Evolutionary conservation across 208 protist species (phyloP).

Genomic region (Trypanosoma scelopori): DNA sequence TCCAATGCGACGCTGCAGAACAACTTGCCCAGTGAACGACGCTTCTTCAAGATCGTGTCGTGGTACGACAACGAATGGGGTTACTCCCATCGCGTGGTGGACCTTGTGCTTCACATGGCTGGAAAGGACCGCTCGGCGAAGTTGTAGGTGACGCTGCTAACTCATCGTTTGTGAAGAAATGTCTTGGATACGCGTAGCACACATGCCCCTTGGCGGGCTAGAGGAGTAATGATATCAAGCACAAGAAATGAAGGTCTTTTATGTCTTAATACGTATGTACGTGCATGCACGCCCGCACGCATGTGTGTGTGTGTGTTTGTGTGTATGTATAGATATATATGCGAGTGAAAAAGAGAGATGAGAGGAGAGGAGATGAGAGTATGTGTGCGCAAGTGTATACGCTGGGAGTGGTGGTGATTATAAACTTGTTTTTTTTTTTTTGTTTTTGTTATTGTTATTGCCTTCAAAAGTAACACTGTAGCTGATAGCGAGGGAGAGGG

Average conservation of each 20-base stretch:
- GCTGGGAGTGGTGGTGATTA: too few relatives aligned
- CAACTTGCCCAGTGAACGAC: slow-evolving; percentile 80
- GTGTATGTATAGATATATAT: too few relatives aligned
- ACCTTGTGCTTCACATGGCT: slow-evolving; percentile 93
- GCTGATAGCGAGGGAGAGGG: too few relatives aligned
- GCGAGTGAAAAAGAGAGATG: too few relatives aligned
- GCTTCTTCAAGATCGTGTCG: slow-evolving; percentile 98
- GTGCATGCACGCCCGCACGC: too few relatives aligned
- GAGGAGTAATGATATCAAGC: too few relatives aligned
- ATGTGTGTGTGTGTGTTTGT: too few relatives aligned
- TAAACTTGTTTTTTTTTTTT: slow-evolving; percentile 6
- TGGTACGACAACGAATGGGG: slow-evolving; percentile 99
- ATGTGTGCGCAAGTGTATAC: slow-evolving; percentile 17
- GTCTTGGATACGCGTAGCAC: background rate
- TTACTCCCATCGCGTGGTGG: slow-evolving; percentile 98
- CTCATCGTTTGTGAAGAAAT: background rate
- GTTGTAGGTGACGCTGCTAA: slow-evolving; percentile 34
- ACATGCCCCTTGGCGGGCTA: slow-evolving; percentile 6
- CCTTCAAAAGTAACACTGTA: too few relatives aligned
- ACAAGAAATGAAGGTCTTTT: too few relatives aligned
- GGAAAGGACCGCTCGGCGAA: slow-evolving; percentile 57
- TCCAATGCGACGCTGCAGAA: slow-evolving; percentile 96
- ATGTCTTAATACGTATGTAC: slow-evolving; percentile 20
- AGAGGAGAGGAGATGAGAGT: too few relatives aligned
- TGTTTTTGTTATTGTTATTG: slow-evolving; percentile 8